phyloP scores from a whole-genome alignment of 257 asterid genomes.

The Salvia hispanica region DNA sequence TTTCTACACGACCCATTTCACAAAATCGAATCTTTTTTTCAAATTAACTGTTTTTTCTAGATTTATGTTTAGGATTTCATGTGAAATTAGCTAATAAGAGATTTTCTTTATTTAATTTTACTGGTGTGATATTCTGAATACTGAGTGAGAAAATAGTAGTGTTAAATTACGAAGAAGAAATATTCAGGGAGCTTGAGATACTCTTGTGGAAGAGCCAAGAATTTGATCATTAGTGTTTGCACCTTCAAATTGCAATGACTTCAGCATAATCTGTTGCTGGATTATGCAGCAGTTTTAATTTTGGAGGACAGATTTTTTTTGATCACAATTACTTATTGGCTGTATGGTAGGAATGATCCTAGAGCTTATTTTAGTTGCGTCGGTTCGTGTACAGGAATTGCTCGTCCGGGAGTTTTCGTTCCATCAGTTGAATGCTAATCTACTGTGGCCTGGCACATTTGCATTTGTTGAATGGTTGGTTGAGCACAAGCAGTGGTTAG shows the following conservation, averaged over 20 bases:
- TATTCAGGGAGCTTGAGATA: constrained; percentile 13
- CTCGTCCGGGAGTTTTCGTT: constrained; percentile 76
- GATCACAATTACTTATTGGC: neutral
- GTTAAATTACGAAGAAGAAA: neutral
- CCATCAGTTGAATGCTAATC: constrained; percentile 89
- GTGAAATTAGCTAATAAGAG: neutral
- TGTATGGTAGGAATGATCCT: neutral
- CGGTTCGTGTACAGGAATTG: constrained; percentile 64
- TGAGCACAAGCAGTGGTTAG: constrained; percentile 57
- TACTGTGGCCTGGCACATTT: constrained; percentile 97
- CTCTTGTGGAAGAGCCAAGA: constrained; percentile 4
- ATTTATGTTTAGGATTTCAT: constrained; percentile 8
- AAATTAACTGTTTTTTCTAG: neutral
- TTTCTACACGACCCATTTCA: neutral
- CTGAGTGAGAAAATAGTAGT: neutral
- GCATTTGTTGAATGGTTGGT: constrained; percentile 87
- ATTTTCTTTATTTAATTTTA: neutral
- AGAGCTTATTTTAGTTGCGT: constrained; percentile 13
- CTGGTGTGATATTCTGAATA: neutral
- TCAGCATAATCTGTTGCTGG: constrained; percentile 6
- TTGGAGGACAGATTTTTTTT: neutral
- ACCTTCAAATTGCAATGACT: neutral
- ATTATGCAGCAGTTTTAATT: neutral
- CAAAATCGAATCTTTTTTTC: neutral
- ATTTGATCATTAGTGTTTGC: constrained; percentile 14